A percentile compares a stretch with the other conserved stretches of the same genome.
These are phyloP conservation scores for Mantamonas sphyraenae DNA, from an alignment of 78 protist species.

Conservation along the genomic window DNA sequence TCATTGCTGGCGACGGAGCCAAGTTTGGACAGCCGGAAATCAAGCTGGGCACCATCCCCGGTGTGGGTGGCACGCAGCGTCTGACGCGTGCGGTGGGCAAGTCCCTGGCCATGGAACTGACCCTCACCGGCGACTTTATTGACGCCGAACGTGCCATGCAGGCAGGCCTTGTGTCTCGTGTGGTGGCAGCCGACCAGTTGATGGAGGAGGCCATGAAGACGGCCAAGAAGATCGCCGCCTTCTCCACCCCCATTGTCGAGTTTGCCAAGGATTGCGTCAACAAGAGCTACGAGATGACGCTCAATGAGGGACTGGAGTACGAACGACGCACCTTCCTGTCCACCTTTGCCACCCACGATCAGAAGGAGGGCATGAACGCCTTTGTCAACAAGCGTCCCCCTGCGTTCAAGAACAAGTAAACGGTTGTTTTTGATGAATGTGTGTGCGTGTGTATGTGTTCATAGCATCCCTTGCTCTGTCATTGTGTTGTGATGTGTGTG, in stretches of 20 bases:
- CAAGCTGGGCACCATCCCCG: slow-evolving; percentile 94
- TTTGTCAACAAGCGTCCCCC: slow-evolving; percentile 80
- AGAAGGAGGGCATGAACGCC: slow-evolving; percentile 90
- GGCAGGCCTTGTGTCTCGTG: slow-evolving; percentile 67
- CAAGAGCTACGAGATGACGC: slow-evolving; percentile 46
- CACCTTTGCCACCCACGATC: slow-evolving; percentile 82
- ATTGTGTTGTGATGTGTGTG: too few relatives aligned
- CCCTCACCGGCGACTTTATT: slow-evolving; percentile 71
- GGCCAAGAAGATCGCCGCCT: slow-evolving; percentile 55
- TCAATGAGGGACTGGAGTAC: slow-evolving; percentile 69
- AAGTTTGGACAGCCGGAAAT: slow-evolving; percentile 94
- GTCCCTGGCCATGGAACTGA: slow-evolving; percentile 87
- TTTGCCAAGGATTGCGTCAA: slow-evolving; percentile 78
- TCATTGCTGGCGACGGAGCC: slow-evolving; percentile 75
- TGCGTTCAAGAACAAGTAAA: slow-evolving; percentile 60
- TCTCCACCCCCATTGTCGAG: slow-evolving; percentile 54
- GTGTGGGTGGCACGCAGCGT: slow-evolving; percentile 94
- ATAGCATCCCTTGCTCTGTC: too few relatives aligned
- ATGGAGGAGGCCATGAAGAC: slow-evolving; percentile 27
- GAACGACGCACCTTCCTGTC: slow-evolving; percentile 86
- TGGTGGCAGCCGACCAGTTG: slow-evolving; percentile 64
- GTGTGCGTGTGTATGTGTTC: too few relatives aligned
- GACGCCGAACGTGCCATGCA: slow-evolving; percentile 62
- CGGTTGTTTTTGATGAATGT: background rate
- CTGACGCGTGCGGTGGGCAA: slow-evolving; percentile 85